phyloP scores from a whole-genome alignment of 225 moss, liverwort and hornwort genomes.

The Climacium dendroides region DNA sequence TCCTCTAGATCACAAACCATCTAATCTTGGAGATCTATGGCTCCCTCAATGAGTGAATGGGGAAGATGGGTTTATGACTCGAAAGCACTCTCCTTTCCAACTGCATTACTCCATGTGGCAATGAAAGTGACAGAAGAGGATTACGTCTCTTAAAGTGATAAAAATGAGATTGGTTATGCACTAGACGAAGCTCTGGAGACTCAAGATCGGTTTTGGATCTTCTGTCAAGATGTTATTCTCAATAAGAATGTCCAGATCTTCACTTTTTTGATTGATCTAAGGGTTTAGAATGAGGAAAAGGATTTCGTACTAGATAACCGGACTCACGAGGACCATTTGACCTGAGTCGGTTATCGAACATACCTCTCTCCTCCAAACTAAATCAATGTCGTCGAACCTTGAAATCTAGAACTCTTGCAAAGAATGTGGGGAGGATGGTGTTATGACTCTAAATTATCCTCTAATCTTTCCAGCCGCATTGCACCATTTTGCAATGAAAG shows the following conservation, averaged over 20 bases:
- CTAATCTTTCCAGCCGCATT: background rate
- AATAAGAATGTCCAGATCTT: background rate
- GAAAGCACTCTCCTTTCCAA: background rate
- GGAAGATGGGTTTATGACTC: background rate
- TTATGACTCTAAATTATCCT: background rate
- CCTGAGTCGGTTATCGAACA: background rate
- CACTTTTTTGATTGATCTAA: background rate
- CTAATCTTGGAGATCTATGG: background rate
- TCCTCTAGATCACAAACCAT: background rate
- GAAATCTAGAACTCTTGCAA: background rate
- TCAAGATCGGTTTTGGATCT: too few species aligned
- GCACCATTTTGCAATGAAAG: background rate
- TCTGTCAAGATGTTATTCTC: background rate
- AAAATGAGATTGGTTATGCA: background rate
- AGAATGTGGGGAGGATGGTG: background rate
- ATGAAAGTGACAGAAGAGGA: background rate
- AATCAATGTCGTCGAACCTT: background rate
- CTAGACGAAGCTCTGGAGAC: background rate
- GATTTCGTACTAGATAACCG: background rate
- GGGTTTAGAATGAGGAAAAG: background rate
- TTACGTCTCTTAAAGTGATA: background rate
- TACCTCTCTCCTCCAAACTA: background rate
- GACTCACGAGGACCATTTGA: background rate
- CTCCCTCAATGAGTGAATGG: background rate
- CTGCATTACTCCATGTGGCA: background rate